phyloP scores from a whole-genome alignment of 1,284 basidiomycete species.

The Sanghuangporus baumii region DNA sequence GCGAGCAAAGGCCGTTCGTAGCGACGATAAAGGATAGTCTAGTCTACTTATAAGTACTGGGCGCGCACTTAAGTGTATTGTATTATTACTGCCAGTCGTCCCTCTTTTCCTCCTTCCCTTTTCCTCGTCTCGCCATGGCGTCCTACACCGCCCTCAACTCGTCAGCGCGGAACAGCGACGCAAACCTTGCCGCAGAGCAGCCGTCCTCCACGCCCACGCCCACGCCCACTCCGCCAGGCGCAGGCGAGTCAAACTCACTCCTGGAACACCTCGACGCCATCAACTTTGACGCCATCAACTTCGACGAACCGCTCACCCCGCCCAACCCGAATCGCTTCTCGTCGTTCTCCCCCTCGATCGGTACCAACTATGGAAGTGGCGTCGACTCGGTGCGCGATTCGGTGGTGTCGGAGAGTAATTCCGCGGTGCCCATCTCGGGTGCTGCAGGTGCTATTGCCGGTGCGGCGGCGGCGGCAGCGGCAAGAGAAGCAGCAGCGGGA shows the following conservation, averaged over 20 bases:
- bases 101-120: not conserved
- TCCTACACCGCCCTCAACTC: not conserved
- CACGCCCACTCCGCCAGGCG: not conserved
- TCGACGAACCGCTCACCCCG: slow-evolving; percentile 4
- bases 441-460: not conserved
- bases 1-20: no score
- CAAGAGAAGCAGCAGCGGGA: not conserved
- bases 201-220: not conserved
- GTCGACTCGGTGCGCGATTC: slow-evolving; percentile 8
- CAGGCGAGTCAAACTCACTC: not conserved
- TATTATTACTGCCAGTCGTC: no score
- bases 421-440: not conserved
- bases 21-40: no score
- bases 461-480: slow-evolving; percentile 1
- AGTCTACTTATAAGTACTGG: no score
- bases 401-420: not conserved
- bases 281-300: slow-evolving; percentile 2
- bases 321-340: slow-evolving; percentile 14
- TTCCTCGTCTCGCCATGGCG: not conserved
- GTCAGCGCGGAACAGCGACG: not conserved
- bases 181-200: not conserved
- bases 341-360: slow-evolving; percentile 2
- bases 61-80: no score
- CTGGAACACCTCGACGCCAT: not conserved
- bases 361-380: not conserved